Base-by-base conservation (phyloP, 2,329 filamentous ascomycete genomes). In the Tricladium varicosporioides region DNA sequence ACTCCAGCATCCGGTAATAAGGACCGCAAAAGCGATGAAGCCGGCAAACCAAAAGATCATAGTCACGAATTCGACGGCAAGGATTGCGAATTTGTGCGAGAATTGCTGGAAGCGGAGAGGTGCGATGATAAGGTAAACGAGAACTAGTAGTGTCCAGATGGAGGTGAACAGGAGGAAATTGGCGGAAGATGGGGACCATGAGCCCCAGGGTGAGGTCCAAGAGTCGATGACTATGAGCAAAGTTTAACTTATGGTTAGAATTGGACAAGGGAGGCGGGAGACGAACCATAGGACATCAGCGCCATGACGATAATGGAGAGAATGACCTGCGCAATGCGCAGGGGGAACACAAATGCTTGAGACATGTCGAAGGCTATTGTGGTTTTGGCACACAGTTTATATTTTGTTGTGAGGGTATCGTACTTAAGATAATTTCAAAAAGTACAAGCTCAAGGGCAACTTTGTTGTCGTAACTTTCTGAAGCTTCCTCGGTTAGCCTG, bases 31-130 rank as follows among this genome's bases (percentile, higher is more conserved):
- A 0, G 91, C 90, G 63, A 95, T 86, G 66, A 91, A 88, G 5
- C 91, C 91, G 0, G 88, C 86, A 69, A 97, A 94, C 92, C 92
- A 96, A 77, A 95, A 95, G 56, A 95, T 79, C 75, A 88, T 86
- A 9, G 90, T 94, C 19, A 94, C 63, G 48, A 77, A 78, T 67
- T 95, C 89, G 32, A 90, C 78, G 1, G 67, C 85, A 15, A 92
- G 76, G 14, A 91, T 82, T 46, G 80, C 83, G 51, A 84, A 82
- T 52, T 80, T 81, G 71, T 91, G 84, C 65, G 86, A 85, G 10
- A 84, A 66, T 19, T 76, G 75, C 2, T 81, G 78, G 65, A 85
- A 76, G 73, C 85, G 86, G 45, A 82, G 75, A 1, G 89, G 89
- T 2, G 85, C 78, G 50, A 92, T 60, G 65, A 85, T 78, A 59